Conservation (phyloP, 306 rosid species). For the Fragaria nilgerrensis region DNA sequence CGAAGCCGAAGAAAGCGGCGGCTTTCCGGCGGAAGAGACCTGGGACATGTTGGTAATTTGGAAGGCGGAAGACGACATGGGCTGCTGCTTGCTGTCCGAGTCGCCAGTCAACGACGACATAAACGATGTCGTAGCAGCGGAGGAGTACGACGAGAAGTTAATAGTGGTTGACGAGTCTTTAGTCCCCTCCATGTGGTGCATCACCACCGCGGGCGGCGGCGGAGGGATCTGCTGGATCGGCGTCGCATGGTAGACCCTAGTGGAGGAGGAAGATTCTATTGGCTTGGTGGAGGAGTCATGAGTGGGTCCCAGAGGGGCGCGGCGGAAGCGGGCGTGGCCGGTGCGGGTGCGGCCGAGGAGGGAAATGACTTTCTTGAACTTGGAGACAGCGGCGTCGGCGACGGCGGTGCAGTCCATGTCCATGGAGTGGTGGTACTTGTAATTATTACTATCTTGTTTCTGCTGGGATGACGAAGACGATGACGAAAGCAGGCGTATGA, state of each 20-base stretch:
- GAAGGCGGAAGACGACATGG: constrained; percentile 52
- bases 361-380: constrained; percentile 77
- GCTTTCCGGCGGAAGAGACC: constrained; percentile 62
- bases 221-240: constrained; percentile 89
- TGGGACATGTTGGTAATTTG: constrained; percentile 66
- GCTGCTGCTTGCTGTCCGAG: constrained; percentile 42
- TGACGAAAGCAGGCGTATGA: constrained; percentile 41
- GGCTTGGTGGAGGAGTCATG: constrained; percentile 8
- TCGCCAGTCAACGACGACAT: constrained; percentile 73
- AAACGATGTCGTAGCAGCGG: constrained; percentile 55
- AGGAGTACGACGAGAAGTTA: constrained; percentile 49
- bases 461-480: constrained; percentile 19
- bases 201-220: constrained; percentile 12
- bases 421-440: constrained; percentile 29
- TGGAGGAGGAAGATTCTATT: not conserved
- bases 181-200: constrained; percentile 19
- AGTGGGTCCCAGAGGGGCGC: constrained; percentile 51
- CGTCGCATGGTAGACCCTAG: constrained; percentile 43
- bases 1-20: constrained; percentile 66
- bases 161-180: constrained; percentile 60
- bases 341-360: constrained; percentile 74
- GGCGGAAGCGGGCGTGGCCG: constrained; percentile 86
- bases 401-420: constrained; percentile 63
- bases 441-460: constrained; percentile 12
- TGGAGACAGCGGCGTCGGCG: constrained; percentile 75